Percentiles rank a stretch among this genome's conserved stretches.
Evolutionary conservation across 306 rosid species (phyloP).

Genomic region (Boehmeria nivea): DNA sequence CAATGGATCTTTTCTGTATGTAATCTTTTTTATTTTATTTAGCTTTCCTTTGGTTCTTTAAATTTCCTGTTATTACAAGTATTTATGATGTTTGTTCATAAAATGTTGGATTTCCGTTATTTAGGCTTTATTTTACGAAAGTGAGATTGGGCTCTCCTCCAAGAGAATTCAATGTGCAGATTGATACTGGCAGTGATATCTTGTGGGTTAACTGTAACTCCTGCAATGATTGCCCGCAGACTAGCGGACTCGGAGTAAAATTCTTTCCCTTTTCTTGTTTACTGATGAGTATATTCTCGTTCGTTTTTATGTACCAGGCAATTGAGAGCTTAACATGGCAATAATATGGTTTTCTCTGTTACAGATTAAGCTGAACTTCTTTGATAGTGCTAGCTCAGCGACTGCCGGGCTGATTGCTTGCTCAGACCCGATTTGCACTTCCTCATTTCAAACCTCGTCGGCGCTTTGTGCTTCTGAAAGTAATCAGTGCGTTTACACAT

Average conservation of each 20-base stretch:
- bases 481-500: conserved; percentile 76
- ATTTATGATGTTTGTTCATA: background rate
- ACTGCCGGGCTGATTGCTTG: conserved; percentile 55
- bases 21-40: conserved; percentile 16
- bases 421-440: conserved; percentile 68
- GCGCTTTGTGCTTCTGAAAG: conserved; percentile 57
- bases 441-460: conserved; percentile 47
- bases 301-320: conserved; percentile 10
- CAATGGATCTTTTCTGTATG: conserved; percentile 25
- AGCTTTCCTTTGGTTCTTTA: background rate
- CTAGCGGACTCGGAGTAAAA: conserved; percentile 82
- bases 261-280: conserved; percentile 16
- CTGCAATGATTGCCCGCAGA: conserved; percentile 77
- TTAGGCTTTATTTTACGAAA: conserved; percentile 80
- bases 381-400: conserved; percentile 63
- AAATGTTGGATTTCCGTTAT: conserved; percentile 16
- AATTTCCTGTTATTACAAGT: background rate
- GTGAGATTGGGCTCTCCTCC: conserved; percentile 92
- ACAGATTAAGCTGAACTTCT: conserved; percentile 80
- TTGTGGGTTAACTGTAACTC: conserved; percentile 90
- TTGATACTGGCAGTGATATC: conserved; percentile 92
- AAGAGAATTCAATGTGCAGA: conserved; percentile 79
- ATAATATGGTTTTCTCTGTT: conserved; percentile 7
- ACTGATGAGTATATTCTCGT: conserved; percentile 1
- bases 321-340: background rate